These are phyloP conservation scores for Escallonia herrerae DNA, from an alignment of 129 eudicot genomes.

Conservation along the genomic window DNA sequence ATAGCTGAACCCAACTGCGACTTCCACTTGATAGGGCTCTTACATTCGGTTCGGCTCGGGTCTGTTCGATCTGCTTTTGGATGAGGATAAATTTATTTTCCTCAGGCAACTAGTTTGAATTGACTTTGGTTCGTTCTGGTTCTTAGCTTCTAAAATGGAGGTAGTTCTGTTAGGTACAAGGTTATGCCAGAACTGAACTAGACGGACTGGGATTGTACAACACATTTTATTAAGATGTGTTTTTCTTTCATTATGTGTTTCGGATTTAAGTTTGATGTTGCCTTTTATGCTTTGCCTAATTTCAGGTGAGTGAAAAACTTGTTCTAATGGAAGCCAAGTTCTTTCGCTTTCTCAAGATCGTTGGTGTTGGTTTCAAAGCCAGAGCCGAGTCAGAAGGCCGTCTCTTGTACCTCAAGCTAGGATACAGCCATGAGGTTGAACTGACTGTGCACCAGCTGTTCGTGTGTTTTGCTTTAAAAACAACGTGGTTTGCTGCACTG, in stretches of 20 bases:
- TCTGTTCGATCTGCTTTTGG: too few relatives aligned
- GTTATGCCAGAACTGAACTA: background rate
- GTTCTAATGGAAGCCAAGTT: slow-evolving; percentile 11
- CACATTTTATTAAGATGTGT: too few relatives aligned
- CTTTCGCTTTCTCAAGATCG: slow-evolving; percentile 19
- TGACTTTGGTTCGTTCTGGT: too few relatives aligned
- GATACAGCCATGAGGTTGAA: slow-evolving; percentile 23
- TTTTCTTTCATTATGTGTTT: too few relatives aligned
- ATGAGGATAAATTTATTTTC: too few relatives aligned
- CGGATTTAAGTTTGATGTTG: background rate
- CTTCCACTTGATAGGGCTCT: too few relatives aligned
- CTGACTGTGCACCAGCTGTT: slow-evolving; percentile 18
- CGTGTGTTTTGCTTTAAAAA: slow-evolving; percentile 17
- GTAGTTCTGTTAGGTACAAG: too few relatives aligned
- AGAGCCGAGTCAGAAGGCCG: slow-evolving; percentile 18
- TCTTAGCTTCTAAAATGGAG: too few relatives aligned
- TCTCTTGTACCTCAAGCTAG: slow-evolving; percentile 13
- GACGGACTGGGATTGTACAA: background rate
- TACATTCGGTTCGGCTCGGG: too few relatives aligned
- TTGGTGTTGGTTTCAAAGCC: slow-evolving; percentile 19
- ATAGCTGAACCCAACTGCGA: too few relatives aligned
- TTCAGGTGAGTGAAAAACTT: slow-evolving; percentile 4
- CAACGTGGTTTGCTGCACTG: slow-evolving; percentile 17
- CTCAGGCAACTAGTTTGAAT: too few relatives aligned
- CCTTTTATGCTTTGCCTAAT: background rate